A percentile compares a stretch with the other conserved stretches of the same genome.
Conservation (phyloP, 805 yeast species). For the Metschnikowia chrysomelidarum region DNA sequence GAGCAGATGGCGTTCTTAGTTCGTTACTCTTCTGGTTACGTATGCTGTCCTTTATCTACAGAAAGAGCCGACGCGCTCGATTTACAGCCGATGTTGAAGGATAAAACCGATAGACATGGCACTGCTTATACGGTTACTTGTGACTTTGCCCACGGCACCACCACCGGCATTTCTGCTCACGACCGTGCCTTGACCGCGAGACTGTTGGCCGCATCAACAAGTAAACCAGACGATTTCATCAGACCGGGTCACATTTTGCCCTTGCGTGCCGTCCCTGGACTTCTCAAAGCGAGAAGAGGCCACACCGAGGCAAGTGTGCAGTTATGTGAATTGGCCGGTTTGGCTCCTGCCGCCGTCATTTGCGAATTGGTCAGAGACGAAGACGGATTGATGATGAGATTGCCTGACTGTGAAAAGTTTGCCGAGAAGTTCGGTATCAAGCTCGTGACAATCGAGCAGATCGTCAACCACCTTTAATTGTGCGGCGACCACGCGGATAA, state of each 20-base stretch:
- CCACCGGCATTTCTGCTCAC: slow-evolving; percentile 95
- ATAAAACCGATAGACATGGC: slow-evolving; percentile 76
- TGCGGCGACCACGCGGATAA: background rate
- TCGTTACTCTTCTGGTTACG: slow-evolving; percentile 83
- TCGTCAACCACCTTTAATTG: slow-evolving; percentile 50
- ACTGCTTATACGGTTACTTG: slow-evolving; percentile 96
- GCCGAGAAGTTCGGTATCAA: slow-evolving; percentile 60
- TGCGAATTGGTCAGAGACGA: slow-evolving; percentile 91
- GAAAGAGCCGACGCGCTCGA: slow-evolving; percentile 77
- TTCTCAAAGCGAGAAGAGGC: slow-evolving; percentile 79
- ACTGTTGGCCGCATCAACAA: slow-evolving; percentile 58
- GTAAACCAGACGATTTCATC: slow-evolving; percentile 65
- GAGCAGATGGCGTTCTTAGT: slow-evolving; percentile 94
- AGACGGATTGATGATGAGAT: slow-evolving; percentile 94
- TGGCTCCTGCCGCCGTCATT: slow-evolving; percentile 85
- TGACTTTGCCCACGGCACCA: slow-evolving; percentile 83
- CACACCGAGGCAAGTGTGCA: slow-evolving; percentile 98
- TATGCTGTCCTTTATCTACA: slow-evolving; percentile 84
- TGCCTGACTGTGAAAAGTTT: slow-evolving; percentile 79
- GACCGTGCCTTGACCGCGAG: slow-evolving; percentile 86
- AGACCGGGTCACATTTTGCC: slow-evolving; percentile 96
- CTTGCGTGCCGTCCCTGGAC: slow-evolving; percentile 83
- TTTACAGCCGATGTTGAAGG: slow-evolving; percentile 72
- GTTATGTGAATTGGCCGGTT: slow-evolving; percentile 70
- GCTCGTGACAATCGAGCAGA: slow-evolving; percentile 73